Base-by-base conservation (phyloP, 2,329 filamentous ascomycete genomes). In the Paraphaeosphaeria sporulosa region DNA sequence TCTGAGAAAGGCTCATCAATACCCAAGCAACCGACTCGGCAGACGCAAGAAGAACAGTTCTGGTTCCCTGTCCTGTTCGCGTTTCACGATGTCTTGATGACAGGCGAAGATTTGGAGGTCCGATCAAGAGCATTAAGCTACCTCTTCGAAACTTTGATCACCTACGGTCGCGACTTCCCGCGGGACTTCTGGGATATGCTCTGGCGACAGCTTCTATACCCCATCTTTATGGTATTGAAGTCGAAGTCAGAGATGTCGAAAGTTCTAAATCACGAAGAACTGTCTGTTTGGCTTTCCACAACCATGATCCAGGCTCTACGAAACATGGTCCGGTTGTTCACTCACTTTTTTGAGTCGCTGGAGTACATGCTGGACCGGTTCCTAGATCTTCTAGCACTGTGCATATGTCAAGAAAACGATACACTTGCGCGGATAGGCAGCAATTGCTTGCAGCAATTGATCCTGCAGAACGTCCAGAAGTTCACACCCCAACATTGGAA, bases 301-400 rank as follows among this genome's bases (percentile, higher is more conserved):
- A 99, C 95, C 9, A 97, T 99, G 92, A 99, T 99, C 43, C 95
- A 99, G 77, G 95, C 95, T 1, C 83, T 99, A 57, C 90, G 95
- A 60, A 97, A 98, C 79, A 97, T 99, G 92, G 98, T 99, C 70
- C 94, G 93, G 0, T 86, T 99, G 25, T 99, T 99, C 78, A 99
- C 96, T 0, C 96, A 99, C 79, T 99, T 98, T 79, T 99, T 99
- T 66, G 92, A 96, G 60, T 89, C 93, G 0, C 82, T 99, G 10
- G 93, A 98, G 79, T 96, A 97, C 75, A 99, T 99, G 95, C 86
- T 99, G 19, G 93, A 97, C 77, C 87, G 95, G n/a, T 98, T 99
- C 77, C 81, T 99, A 40, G 94, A 98, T 77, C 86, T 99, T 21
- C 83, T 99, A 12, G 94, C 93, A 3, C 86, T 99, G 12, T 99